Evolutionary conservation across 2,329 filamentous ascomycete species (phyloP).

Genomic region (Westerdykella sp.): DNA sequence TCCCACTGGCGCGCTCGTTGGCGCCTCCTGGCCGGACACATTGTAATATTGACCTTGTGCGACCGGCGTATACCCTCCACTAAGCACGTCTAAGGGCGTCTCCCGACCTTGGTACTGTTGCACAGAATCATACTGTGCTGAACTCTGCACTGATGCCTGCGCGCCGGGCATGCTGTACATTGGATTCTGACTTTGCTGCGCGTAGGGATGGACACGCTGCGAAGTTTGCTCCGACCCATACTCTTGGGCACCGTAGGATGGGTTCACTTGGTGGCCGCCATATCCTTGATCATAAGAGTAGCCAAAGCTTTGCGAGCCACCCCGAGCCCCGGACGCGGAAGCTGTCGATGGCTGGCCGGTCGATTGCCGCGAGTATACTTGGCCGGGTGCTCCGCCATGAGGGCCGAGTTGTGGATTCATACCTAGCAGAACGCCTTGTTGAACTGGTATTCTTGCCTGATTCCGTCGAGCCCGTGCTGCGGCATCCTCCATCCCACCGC

Average conservation of each 20-base stretch:
- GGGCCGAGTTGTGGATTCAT: constrained; percentile 20
- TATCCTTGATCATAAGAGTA: constrained; percentile 52
- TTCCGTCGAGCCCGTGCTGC: constrained; percentile 68
- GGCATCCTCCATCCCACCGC: constrained; percentile 70
- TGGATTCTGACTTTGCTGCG: constrained; percentile 57
- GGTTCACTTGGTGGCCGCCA: constrained; percentile 48
- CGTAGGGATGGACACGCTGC: constrained; percentile 40
- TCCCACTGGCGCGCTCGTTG: constrained; percentile 43
- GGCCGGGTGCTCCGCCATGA: constrained; percentile 40
- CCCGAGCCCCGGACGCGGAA: constrained; percentile 35
- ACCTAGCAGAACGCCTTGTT: constrained; percentile 45
- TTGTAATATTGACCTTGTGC: constrained; percentile 67
- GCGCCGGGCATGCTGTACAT: constrained; percentile 64
- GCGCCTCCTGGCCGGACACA: constrained; percentile 51
- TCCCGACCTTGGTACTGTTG: constrained; percentile 62
- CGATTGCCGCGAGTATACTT: constrained; percentile 13
- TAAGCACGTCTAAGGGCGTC: constrained; percentile 70
- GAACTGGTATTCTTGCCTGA: constrained; percentile 56
- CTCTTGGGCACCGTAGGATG: constrained; percentile 56
- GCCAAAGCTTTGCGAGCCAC: constrained; percentile 39
- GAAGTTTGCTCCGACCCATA: constrained; percentile 50
- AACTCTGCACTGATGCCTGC: constrained; percentile 40
- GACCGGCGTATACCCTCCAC: constrained; percentile 41
- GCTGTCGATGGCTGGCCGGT: constrained; percentile 13
- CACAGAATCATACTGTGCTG: constrained; percentile 65